Conservation (phyloP, 352 stramenopile genomes). For the Thalassiosira oceanica region DNA sequence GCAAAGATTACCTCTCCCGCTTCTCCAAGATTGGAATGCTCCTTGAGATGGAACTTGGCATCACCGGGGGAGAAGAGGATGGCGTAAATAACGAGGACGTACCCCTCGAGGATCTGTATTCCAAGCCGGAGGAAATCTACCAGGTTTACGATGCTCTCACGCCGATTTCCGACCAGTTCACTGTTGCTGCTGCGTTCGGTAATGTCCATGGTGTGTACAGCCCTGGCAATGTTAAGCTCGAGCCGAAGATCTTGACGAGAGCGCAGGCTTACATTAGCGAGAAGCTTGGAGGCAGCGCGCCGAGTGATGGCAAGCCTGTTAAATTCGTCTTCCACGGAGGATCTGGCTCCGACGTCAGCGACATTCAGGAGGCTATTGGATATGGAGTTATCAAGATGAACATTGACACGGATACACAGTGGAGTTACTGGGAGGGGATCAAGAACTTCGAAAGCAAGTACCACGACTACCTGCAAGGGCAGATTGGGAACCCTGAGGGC, state of each 20-base stretch:
- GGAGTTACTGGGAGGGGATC: constrained; percentile 97
- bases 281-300: constrained; percentile 84
- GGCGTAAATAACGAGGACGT: constrained; percentile 96
- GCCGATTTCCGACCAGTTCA: constrained; percentile 89
- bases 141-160: constrained; percentile 93
- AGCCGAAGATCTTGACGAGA: constrained; percentile 94
- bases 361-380: constrained; percentile 95
- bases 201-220: constrained; percentile 99
- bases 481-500: constrained; percentile 97
- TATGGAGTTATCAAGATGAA: constrained; percentile 99
- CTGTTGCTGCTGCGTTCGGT: constrained; percentile 93
- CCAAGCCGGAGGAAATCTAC: constrained; percentile 91
- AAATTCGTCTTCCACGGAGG: constrained; percentile 99
- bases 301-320: constrained; percentile 87
- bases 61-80: constrained; percentile 97
- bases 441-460: constrained; percentile 94
- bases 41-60: constrained; percentile 97
- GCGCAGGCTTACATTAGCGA: constrained; percentile 90
- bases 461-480: constrained; percentile 95
- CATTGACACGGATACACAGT: constrained; percentile 99
- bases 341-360: constrained; percentile 92
- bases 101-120: constrained; percentile 91
- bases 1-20: constrained; percentile 95
- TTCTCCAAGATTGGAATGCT: constrained; percentile 91
- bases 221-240: constrained; percentile 97